Percentiles rank a stretch among this genome's conserved stretches.
These are phyloP conservation scores for Penicillium sp. DNA, from an alignment of 2,329 filamentous ascomycete genomes.

Conservation along the genomic window DNA sequence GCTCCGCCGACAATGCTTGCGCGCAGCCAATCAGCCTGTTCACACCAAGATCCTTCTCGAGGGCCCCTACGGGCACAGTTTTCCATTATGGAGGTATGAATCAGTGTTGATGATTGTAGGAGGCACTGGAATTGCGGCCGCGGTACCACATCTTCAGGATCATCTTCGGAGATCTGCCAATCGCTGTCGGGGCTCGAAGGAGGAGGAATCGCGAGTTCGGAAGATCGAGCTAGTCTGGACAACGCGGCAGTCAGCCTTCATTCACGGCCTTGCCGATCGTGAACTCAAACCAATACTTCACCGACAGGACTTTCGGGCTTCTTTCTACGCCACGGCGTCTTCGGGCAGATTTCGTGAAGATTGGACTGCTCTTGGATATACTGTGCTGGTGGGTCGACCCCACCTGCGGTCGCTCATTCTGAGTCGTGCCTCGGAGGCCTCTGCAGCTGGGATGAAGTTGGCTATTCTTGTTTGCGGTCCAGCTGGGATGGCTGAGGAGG, in stretches of 20 bases:
- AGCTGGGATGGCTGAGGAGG: slow-evolving; percentile 48
- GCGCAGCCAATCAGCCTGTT: slow-evolving; percentile 25
- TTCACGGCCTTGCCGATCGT: slow-evolving; percentile 28
- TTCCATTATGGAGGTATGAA: slow-evolving; percentile 49
- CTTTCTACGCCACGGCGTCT: slow-evolving; percentile 33
- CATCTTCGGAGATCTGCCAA: slow-evolving; percentile 27
- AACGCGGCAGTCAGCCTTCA: slow-evolving; percentile 34
- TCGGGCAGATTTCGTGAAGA: not conserved
- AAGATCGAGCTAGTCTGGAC: slow-evolving; percentile 42
- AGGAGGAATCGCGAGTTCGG: slow-evolving; percentile 24
- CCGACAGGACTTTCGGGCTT: slow-evolving; percentile 34
- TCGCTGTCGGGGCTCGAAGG: slow-evolving; percentile 1
- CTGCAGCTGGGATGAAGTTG: slow-evolving; percentile 28
- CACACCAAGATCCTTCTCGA: slow-evolving; percentile 49
- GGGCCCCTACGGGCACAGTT: slow-evolving; percentile 52
- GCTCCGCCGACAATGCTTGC: slow-evolving; percentile 43
- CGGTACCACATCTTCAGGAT: slow-evolving; percentile 47
- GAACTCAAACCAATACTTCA: slow-evolving; percentile 32
- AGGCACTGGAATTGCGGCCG: slow-evolving; percentile 43
- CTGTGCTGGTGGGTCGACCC: slow-evolving; percentile 41
- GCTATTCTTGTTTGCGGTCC: slow-evolving; percentile 52
- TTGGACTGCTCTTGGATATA: slow-evolving; percentile 12
- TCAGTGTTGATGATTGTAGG: slow-evolving; percentile 55
- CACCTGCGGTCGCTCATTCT: slow-evolving; percentile 39
- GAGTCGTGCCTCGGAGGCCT: slow-evolving; percentile 34